Evolutionary conservation across 192 early-diverging fungal species (phyloP), one percentile per base, ranked within the genome.

Genomic region (Powellomyces hirtus): DNA sequence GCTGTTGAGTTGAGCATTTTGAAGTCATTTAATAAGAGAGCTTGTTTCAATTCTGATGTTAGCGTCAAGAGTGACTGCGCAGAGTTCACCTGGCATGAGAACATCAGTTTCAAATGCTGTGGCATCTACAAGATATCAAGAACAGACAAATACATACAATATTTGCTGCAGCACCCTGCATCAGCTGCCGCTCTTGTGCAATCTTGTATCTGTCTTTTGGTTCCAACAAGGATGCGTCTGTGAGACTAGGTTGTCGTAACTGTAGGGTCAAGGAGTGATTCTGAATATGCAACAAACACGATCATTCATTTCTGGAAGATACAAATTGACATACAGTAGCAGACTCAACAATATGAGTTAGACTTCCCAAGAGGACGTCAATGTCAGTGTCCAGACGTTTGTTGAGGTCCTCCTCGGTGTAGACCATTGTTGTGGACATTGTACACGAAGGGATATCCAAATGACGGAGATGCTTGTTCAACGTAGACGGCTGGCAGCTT

Each of bases 31-130:
- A 80, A 57, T 14, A 77, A 38, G 10, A 80, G 69, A 20, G 73
- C 67, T 60, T 80, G 75, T 49, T 77, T 80, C 36, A 80, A 70
- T 18, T 74, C 79, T 16, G 69, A 38, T 13, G 79, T 80, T 33
- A 80, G 68, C 0, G 64, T 50, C n/a, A 80, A 64, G 51, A 79
- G 72, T 2, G 73, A 71, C 62, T 79, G 67, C 29, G 56, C 57
- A 11, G 74, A 27, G 55, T 62, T 66, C 4, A 78, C 65, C 76
- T 77, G 38, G n/a, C 22, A 38, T 7, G 33, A 38, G 0, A 11
- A 4, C 36, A 26, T 31, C 27, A 56, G 53, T 26, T 56, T 29
- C 31, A 2, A 16, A 56, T 16, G 16, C 27, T n/a, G n/a, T n/a
- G n/a, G n/a, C n/a, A n/a, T n/a, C n/a, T n/a, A n/a, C n/a, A n/a